Evolutionary conservation across 2,329 filamentous ascomycete species (phyloP), one percentile per base, ranked within the genome.

Genomic region (Fusarium pininemorale): DNA sequence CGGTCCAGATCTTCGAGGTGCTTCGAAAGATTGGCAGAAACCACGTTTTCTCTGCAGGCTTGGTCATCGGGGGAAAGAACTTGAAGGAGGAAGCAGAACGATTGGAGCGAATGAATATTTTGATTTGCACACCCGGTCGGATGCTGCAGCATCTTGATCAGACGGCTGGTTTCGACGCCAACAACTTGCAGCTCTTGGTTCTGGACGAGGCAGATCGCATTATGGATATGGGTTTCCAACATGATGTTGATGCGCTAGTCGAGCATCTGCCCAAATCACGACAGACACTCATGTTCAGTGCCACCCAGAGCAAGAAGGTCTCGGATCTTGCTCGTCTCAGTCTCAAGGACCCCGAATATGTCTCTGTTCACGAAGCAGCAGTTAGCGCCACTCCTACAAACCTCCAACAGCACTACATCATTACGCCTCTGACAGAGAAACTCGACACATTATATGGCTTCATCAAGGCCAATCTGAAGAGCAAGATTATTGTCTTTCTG

Each of bases 61-160:
- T 98, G 77, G 90, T 99, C 15, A 98, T 98, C 77, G 96, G 96
- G 45, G 96, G 96, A 45, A 98, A 97, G 87, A 95, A 90, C 81
- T 80, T 98, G 78, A 92, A 93, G 79, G 95, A 98, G 78, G 90
- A 99, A 84, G 91, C 94, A 30, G 94, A 97, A 77, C 89, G 95
- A 39, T 81, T 99, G 69, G 90, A 90, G 7, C 90, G 94, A 73
- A 98, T 99, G 96, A 99, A 98, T 81, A 98, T 99, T 54, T 85
- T 99, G 32, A 94, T 99, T 15, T 97, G 95, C 79, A 99, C 96
- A 3, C 96, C 96, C 0, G 96, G 96, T 4, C 90, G 96, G 41
- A 97, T 99, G 88, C 85, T 98, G 76, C 96, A 99, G 83, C 96
- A 99, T 82, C 87, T 99, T 79, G 96, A 97, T 79, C 95, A 98